Percentiles rank a stretch among this genome's conserved stretches.
Evolutionary conservation across 768 basidiomycete species (phyloP).

Genomic region (Chiua virens): DNA sequence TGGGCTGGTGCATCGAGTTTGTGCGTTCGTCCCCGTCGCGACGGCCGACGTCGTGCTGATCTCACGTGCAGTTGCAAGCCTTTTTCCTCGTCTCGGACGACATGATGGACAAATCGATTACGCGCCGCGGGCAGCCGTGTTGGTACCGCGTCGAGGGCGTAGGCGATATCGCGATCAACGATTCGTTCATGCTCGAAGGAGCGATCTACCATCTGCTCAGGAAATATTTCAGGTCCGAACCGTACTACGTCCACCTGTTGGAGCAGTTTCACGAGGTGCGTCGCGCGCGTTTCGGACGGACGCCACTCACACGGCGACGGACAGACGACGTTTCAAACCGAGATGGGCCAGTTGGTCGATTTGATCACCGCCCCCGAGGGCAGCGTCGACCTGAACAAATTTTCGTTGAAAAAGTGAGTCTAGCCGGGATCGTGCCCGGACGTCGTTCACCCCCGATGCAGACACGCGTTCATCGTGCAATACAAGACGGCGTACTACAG

Average conservation of each 20-base stretch:
- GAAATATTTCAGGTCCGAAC: conserved; percentile 75
- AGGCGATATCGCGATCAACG: conserved; percentile 90
- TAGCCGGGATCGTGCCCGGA: conserved; percentile 17
- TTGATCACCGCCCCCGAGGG: conserved; percentile 95
- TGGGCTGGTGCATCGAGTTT: conserved; percentile 96
- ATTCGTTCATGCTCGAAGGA: conserved; percentile 92
- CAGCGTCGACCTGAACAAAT: conserved; percentile 80
- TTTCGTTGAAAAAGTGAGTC: conserved; percentile 76
- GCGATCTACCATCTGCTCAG: conserved; percentile 92
- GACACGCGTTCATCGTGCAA: conserved; percentile 88
- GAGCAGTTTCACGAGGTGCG: conserved; percentile 88
- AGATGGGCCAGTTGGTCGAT: conserved; percentile 95
- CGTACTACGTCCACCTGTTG: conserved; percentile 85
- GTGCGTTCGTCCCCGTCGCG: conserved; percentile 46
- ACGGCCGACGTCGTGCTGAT: too few relatives aligned
- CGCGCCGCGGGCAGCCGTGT: conserved; percentile 91
- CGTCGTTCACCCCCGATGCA: conserved; percentile 27
- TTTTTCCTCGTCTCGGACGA: conserved; percentile 97
- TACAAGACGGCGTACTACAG: conserved; percentile 99
- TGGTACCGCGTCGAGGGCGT: conserved; percentile 73
- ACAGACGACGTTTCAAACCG: conserved; percentile 80
- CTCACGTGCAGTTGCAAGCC: conserved; percentile 74
- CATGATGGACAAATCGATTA: conserved; percentile 95
- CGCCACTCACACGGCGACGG: background rate
- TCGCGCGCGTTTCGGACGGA: background rate